Base-by-base conservation (phyloP, 306 rosid genomes). In the Vachellia collinsii region DNA sequence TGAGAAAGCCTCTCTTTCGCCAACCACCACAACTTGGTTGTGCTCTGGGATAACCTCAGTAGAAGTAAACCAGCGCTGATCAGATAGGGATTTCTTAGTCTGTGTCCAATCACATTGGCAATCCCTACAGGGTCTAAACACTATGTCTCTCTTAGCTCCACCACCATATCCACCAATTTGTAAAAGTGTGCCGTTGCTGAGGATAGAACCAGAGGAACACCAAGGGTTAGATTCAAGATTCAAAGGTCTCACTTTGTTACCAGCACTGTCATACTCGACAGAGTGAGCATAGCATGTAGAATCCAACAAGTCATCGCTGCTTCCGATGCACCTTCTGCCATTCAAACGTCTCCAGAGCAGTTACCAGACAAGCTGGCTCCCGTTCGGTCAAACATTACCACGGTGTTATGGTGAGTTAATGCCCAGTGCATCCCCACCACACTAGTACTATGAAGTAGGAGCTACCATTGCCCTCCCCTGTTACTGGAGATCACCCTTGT, bases 361-460 rank as follows among this genome's bases (percentile, higher is more conserved):
- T 89, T 91, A 0, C 80, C 23, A 0, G 99, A 91, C 14, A 61
- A 85, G 29, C 91, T 90, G 0, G 90, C 93, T 14, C 81, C 88
- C 0, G 92, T 90, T 81, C 89, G 97, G 72, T 93, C 98, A 29
- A 89, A 93, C 82, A 91, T 76, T 7, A 93, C 48, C 72, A 92
- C 92, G 4, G 91, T 91, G 88, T 90, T 81, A 39, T 62, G 71
- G 84, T 85, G 80, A 43, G 93, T 90, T 74, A 91, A 76, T 7
- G 93, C 92, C 93, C 87, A 87, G 73, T 89, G 98, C 97, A 91
- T 91, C 39, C 92, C 87, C 83, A 91, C 94, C 3, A 95, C 95
- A 0, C 95, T 93, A 0, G 88, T 70, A 82, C 20, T 87, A 39
- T 90, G 77, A 42, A 86, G 80, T 19, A 91, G 94, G 41, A 90